A percentile compares a stretch with the other conserved stretches of the same genome.
Evolutionary conservation across 75 land plant genomes (phyloP).

Genomic region (Sequoia sempervirens): DNA sequence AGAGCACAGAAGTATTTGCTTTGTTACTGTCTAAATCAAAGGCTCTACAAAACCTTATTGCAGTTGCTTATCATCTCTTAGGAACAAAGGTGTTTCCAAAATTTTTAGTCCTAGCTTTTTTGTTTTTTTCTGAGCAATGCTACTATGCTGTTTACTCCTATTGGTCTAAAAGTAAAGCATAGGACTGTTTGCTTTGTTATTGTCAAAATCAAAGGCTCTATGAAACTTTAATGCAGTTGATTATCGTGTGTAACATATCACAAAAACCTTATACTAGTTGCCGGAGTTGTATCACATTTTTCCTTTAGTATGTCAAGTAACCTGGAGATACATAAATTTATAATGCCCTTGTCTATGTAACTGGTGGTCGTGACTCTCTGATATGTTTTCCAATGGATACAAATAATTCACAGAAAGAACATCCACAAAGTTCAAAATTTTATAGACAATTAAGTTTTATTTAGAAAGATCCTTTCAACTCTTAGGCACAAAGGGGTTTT

Average conservation of each 20-base stretch:
- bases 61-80: not conserved
- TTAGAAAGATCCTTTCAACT: not conserved
- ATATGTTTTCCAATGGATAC: not conserved
- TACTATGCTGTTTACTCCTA: too few relatives aligned
- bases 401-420: not conserved
- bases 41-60: not conserved
- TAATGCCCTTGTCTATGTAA: too few relatives aligned
- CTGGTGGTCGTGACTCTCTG: not conserved
- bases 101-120: not conserved
- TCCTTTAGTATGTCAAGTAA: too few relatives aligned
- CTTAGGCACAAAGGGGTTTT: not conserved
- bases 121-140: not conserved
- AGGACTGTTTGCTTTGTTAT: not conserved
- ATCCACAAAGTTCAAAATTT: not conserved
- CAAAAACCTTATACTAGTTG: slow-evolving; percentile 77
- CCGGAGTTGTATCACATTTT: too few relatives aligned
- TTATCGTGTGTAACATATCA: slow-evolving; percentile 43
- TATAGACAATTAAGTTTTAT: not conserved
- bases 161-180: not conserved
- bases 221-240: not conserved
- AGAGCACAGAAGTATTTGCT: not conserved
- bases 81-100: not conserved
- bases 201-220: not conserved
- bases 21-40: not conserved
- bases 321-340: too few relatives aligned